These are phyloP conservation scores for Teratosphaeriaceae sp. DNA, from an alignment of 2,329 filamentous ascomycete genomes.

Conservation along the genomic window DNA sequence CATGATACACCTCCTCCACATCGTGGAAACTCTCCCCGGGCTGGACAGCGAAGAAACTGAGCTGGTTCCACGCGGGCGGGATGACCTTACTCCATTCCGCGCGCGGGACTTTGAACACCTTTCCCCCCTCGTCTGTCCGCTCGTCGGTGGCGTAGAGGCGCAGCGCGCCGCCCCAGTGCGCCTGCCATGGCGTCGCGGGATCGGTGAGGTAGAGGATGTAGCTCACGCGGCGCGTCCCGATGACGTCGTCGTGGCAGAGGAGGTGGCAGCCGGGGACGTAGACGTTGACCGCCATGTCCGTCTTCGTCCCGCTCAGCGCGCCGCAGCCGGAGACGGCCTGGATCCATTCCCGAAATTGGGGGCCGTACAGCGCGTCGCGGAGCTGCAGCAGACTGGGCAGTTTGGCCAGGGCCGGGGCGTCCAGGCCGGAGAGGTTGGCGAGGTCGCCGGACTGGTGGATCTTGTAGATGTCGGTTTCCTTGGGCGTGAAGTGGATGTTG, in stretches of 20 bases:
- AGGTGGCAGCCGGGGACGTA: constrained; percentile 96
- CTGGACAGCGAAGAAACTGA: constrained; percentile 97
- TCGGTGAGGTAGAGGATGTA: constrained; percentile 96
- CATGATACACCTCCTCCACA: constrained; percentile 96
- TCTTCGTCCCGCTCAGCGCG: constrained; percentile 84
- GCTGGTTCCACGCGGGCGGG: constrained; percentile 92
- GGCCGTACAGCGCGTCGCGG: constrained; percentile 91
- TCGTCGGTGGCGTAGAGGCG: constrained; percentile 72
- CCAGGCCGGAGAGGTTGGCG: constrained; percentile 90
- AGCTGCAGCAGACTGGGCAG: constrained; percentile 84
- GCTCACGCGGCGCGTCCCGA: constrained; percentile 90
- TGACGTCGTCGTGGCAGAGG: constrained; percentile 96
- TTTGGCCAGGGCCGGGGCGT: constrained; percentile 75
- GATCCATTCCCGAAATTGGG: constrained; percentile 81
- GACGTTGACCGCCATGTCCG: constrained; percentile 98
- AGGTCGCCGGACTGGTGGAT: constrained; percentile 98
- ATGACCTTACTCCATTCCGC: constrained; percentile 76
- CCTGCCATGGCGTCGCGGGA: constrained; percentile 82
- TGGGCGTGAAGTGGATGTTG: constrained; percentile 92
- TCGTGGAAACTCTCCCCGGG: constrained; percentile 99
- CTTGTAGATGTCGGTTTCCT: constrained; percentile 99
- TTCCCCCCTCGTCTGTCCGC: constrained; percentile 55
- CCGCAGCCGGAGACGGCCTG: constrained; percentile 80
- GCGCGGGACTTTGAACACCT: constrained; percentile 70
- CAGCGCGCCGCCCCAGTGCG: constrained; percentile 87